Evolutionary conservation across 495 filamentous ascomycete species (phyloP), one percentile per base, ranked within the genome.

Genomic region (Lentithecium fluviatile): DNA sequence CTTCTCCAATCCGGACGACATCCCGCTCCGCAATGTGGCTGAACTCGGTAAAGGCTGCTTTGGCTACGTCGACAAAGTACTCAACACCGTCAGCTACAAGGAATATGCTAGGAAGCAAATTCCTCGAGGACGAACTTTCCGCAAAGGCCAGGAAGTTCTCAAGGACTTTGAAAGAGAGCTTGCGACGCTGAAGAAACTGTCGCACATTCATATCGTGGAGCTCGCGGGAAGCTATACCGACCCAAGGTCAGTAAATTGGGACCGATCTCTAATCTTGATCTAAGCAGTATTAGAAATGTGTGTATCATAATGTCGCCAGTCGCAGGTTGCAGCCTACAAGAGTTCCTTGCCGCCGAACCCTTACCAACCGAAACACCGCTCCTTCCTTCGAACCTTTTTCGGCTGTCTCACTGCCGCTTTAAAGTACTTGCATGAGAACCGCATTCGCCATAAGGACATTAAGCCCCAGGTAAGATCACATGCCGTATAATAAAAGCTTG

Each of bases 161-260:
- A 43, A 43, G 5, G 15, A 13, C 40, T 43, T 43, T 13, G 4
- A 6, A 13, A 43, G 4, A 43, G 40, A 43, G 40, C 15, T 43
- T 6, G 5, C 4, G 40, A 13, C 15, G 19, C 40, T 43, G 5
- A 43, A 43, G 15, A 43, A 13, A 13, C 5, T 43, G 40, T 13
- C 5, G 40, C 13, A 43, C 15, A 3, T 6, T 13, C 40, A 43
- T 43, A 6, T 4, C 15, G 15, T 43, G 4, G 40, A 43, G 40
- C 40, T 43, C 5, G 40, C 15, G 6, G 68, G 58, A 5, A 72
- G 70, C 37, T 76, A 76, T 48, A 73, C 74, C 0, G 62, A 65
- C 29, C 57, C 40, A 32, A 54, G 40, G 26, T 26, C n/a, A n/a
- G n/a, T 20, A 15, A 62, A 43, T 43, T 3, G 3, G 29, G 4